phyloP scores from a whole-genome alignment of 495 filamentous ascomycete genomes.

The Chaetomidium leptoderma region DNA sequence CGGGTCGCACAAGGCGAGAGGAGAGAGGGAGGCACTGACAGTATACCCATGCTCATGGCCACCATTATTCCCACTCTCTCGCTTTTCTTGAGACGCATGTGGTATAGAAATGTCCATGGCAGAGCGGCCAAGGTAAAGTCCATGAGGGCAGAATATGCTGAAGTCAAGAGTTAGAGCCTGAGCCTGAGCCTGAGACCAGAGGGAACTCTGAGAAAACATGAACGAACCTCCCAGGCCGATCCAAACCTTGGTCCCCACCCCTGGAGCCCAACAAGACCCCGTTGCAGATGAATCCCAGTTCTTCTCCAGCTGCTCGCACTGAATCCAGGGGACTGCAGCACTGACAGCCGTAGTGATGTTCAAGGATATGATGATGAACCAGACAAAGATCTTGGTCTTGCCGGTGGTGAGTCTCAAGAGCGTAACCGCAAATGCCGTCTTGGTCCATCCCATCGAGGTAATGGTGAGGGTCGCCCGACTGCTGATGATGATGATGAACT shows the following conservation, averaged over 20 bases:
- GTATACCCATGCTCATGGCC: constrained; percentile 36
- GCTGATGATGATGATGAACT: not conserved
- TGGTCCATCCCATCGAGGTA: constrained; percentile 25
- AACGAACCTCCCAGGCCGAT: constrained; percentile 6
- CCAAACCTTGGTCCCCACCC: not conserved
- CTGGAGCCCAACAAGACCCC: constrained; percentile 30
- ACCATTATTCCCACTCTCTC: constrained; percentile 34
- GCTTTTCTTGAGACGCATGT: not conserved
- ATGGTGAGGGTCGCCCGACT: constrained; percentile 1
- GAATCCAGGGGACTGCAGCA: constrained; percentile 35
- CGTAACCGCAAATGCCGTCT: constrained; percentile 30
- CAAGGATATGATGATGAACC: constrained; percentile 33
- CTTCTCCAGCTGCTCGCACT: constrained; percentile 32
- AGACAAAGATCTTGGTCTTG: constrained; percentile 13
- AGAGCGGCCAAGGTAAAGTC: constrained; percentile 31
- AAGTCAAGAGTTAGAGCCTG: not conserved
- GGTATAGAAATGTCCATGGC: constrained; percentile 21
- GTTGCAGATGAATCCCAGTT: constrained; percentile 26
- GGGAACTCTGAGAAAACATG: too few relatives aligned
- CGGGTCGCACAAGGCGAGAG: not conserved
- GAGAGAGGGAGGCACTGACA: constrained; percentile 5
- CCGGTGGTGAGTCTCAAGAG: constrained; percentile 17
- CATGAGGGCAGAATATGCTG: constrained; percentile 29
- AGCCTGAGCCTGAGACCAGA: too few relatives aligned
- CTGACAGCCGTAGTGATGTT: constrained; percentile 35